A percentile compares a stretch with the other conserved stretches of the same genome.
phyloP scores from a whole-genome alignment of 2,329 filamentous ascomycete genomes.

The Thielaviopsis populi region DNA sequence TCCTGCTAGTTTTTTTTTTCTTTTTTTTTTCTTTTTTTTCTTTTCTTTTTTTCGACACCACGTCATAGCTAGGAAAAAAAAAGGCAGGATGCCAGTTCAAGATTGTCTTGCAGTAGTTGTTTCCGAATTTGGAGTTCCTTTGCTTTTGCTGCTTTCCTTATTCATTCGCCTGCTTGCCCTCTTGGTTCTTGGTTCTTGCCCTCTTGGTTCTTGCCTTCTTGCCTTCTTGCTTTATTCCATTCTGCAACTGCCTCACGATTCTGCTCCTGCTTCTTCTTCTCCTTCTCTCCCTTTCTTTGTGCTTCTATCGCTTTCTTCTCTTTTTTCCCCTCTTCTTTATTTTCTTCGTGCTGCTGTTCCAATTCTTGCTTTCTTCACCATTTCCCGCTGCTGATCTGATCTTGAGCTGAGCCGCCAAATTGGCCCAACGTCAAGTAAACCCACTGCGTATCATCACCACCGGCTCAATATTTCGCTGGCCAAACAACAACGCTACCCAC shows the following conservation, averaged over 20 bases:
- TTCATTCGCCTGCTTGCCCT: not conserved
- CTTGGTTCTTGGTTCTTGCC: not conserved
- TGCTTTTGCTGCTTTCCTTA: not conserved
- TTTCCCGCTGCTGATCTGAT: too few relatives aligned
- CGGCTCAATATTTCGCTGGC: too few relatives aligned
- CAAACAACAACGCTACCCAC: too few relatives aligned
- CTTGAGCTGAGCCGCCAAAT: too few relatives aligned
- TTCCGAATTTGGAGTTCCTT: not conserved
- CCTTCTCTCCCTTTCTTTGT: not conserved
- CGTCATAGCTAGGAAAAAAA: not conserved
- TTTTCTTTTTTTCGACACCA: not conserved
- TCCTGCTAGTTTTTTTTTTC: not conserved
- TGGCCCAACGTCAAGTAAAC: too few relatives aligned
- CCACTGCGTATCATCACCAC: too few relatives aligned
- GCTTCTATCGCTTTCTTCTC: not conserved
- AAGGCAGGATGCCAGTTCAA: not conserved
- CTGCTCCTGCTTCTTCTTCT: not conserved
- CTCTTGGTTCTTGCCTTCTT: not conserved
- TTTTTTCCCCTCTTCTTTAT: not conserved
- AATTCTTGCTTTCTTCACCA: not conserved
- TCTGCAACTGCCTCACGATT: constrained; percentile 1
- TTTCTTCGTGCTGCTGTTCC: not conserved
- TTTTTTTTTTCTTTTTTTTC: too few relatives aligned
- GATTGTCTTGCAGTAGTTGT: not conserved
- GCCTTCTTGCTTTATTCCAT: not conserved